These are phyloP conservation scores for Alternaria postmessia DNA, from an alignment of 2,329 filamentous ascomycete species.

Conservation along the genomic window DNA sequence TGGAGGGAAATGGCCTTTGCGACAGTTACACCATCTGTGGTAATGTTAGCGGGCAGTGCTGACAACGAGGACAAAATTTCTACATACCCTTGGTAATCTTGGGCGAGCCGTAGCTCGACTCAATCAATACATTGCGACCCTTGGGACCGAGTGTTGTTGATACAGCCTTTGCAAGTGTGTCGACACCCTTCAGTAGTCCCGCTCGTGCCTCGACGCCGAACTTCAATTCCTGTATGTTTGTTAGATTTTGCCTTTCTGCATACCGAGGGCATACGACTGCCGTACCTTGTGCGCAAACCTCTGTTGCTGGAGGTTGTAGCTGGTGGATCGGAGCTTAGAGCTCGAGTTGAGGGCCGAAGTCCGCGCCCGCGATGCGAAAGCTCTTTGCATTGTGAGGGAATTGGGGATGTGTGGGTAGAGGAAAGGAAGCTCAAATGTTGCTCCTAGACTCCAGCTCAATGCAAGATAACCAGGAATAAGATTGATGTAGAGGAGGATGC, in stretches of 20 bases:
- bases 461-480: constrained; percentile 43
- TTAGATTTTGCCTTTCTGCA: constrained; percentile 5
- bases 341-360: constrained; percentile 78
- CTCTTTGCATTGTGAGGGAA: constrained; percentile 84
- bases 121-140: constrained; percentile 97
- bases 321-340: constrained; percentile 58
- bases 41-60: constrained; percentile 23
- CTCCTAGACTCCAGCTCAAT: constrained; percentile 49
- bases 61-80: background rate
- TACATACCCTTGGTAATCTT: constrained; percentile 97
- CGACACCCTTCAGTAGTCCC: constrained; percentile 88
- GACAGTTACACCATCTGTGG: constrained; percentile 61
- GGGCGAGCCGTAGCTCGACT: constrained; percentile 97
- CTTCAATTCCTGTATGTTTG: constrained; percentile 79
- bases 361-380: constrained; percentile 81
- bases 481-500: constrained; percentile 31
- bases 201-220: constrained; percentile 96
- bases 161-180: constrained; percentile 95
- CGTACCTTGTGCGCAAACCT: constrained; percentile 96
- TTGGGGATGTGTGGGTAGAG: constrained; percentile 28
- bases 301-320: constrained; percentile 83
- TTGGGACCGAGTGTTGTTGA: constrained; percentile 96
- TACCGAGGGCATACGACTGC: background rate
- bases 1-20: constrained; percentile 85
- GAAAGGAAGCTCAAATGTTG: constrained; percentile 39